phyloP scores from a whole-genome alignment of 1,139 yeast species.

The Lodderomyces beijingensis region DNA sequence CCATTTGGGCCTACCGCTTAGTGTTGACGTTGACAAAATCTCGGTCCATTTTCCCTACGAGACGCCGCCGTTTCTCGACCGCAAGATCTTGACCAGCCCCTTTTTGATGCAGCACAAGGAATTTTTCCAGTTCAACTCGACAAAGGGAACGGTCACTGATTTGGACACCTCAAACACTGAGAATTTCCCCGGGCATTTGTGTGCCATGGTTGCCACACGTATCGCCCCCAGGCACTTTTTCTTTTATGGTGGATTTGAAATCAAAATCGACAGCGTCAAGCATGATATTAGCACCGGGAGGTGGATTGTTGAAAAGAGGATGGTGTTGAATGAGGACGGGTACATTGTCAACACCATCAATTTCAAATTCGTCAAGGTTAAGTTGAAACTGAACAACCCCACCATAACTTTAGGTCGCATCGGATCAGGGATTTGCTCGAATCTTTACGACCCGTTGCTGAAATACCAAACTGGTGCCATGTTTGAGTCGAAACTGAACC shows the following conservation, averaged over 20 bases:
- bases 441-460: conserved; percentile 9
- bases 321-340: conserved; percentile 33
- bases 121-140: conserved; percentile 29
- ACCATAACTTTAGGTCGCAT: conserved; percentile 19
- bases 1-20: conserved; percentile 33
- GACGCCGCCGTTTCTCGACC: conserved; percentile 38
- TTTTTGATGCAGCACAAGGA: conserved; percentile 26
- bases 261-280: conserved; percentile 21
- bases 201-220: conserved; percentile 25
- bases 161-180: conserved; percentile 22
- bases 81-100: conserved; percentile 34
- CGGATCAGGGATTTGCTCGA: conserved; percentile 19
- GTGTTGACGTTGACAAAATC: conserved; percentile 26
- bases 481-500: neutral
- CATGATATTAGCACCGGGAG: conserved; percentile 23
- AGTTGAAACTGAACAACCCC: conserved; percentile 17
- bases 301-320: conserved; percentile 35
- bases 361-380: conserved; percentile 28
- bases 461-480: neutral
- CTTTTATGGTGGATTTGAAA: conserved; percentile 40
- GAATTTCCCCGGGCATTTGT: conserved; percentile 27
- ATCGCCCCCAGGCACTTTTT: conserved; percentile 36
- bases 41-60: conserved; percentile 38
- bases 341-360: conserved; percentile 33
- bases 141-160: conserved; percentile 29